Evolutionary conservation across 1,139 yeast species (phyloP).

Genomic region (Tardiomyces blankii): DNA sequence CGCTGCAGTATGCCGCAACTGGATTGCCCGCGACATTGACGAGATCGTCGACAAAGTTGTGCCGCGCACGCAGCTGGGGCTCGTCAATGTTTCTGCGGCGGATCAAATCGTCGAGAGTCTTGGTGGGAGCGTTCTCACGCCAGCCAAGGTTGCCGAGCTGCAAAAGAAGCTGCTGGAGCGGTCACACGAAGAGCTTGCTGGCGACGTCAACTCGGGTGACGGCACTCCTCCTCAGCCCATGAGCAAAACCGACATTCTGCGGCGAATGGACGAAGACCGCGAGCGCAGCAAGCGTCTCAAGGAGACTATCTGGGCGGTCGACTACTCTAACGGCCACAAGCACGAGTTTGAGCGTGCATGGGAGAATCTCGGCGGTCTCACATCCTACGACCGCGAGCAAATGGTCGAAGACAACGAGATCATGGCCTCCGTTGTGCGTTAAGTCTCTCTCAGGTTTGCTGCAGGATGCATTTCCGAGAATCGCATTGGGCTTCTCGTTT

Average conservation of each 20-base stretch:
- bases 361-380: conserved; percentile 36
- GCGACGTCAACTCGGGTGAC: not conserved
- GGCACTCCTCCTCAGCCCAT: conserved; percentile 2
- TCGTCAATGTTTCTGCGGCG: conserved; percentile 37
- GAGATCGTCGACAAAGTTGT: conserved; percentile 42
- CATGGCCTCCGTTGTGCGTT: not conserved
- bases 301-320: conserved; percentile 64
- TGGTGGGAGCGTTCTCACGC: not conserved
- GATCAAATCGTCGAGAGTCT: conserved; percentile 16
- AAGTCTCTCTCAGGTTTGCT: too few relatives aligned
- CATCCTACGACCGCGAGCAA: conserved; percentile 39
- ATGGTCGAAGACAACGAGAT: conserved; percentile 45
- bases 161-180: not conserved
- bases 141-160: not conserved
- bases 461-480: too few relatives aligned
- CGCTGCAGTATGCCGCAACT: conserved; percentile 13
- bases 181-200: not conserved
- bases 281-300: conserved; percentile 73
- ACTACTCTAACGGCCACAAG: conserved; percentile 34
- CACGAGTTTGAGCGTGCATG: conserved; percentile 53
- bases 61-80: conserved; percentile 32
- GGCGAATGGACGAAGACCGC: conserved; percentile 78
- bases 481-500: too few relatives aligned
- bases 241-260: conserved; percentile 31
- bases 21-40: conserved; percentile 37